Evolutionary conservation across 768 basidiomycete genomes (phyloP), one percentile per base, ranked within the genome.

Genomic region (Termitomyces sp.): DNA sequence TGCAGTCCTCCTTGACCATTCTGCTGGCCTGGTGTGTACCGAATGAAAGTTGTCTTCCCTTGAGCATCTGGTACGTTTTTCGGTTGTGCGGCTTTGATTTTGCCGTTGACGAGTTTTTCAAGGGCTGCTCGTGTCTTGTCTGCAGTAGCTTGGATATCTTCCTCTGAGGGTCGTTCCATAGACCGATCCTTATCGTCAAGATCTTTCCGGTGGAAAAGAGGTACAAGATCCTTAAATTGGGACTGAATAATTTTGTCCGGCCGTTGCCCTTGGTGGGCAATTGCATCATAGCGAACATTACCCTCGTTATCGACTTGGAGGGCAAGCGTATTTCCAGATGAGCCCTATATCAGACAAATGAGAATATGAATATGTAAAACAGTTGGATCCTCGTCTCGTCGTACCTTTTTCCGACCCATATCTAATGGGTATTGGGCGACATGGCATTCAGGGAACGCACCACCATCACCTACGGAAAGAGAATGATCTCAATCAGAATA

Each of bases 31-130:
- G 96, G 95, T 14, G 97, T 99, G 68, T 99, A 99, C 16, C 97
- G 89, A 61, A 99, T 92, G 71, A 93, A 99, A 9, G 84, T 78
- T 0, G 94, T 87, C 71, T 90, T 90, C 6, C 88, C 89, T 60
- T 89, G 86, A 34, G 79, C 78, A 61, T 90, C 91, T 1, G 93
- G 90, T 5, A 98, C 88, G 62, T 95, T 87, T 75, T 97, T 98
- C 0, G 97, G 96, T 65, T 98, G 96, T 2, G 96, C 94, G 11
- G 96, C 96, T 72, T 98, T 98, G 73, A 99, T 99, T 72, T 96
- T 97, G 46, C 91, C 93, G 57, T 89, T 89, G 27, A 93, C 91
- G 45, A 98, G 80, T 71, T 93, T 92, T 72, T 98, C 96, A 23
- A 99, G 80, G 0, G 97, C 97, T 12, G 86, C 84, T 37, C 88